These are phyloP conservation scores for Orobanche coerulescens DNA, from an alignment of 257 asterid genomes.

Conservation along the genomic window DNA sequence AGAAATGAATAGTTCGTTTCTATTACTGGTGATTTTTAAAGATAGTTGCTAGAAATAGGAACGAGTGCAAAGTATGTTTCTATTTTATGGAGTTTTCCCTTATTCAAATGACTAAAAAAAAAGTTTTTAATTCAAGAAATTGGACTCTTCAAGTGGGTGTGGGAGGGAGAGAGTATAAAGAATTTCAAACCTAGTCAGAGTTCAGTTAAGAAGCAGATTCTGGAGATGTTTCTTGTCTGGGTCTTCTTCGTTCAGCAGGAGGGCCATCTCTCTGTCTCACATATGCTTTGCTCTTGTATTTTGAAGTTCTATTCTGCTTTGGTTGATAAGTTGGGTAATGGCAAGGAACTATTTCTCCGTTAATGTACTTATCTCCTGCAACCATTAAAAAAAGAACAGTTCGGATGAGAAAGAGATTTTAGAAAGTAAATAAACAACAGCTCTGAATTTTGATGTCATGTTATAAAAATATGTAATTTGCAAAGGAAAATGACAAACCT, in stretches of 20 bases:
- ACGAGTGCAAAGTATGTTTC: too few relatives aligned
- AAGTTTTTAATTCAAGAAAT: too few relatives aligned
- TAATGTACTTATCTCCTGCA: slow-evolving; percentile 83
- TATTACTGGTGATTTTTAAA: too few relatives aligned
- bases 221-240: slow-evolving; percentile 59
- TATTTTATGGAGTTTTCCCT: too few relatives aligned
- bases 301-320: slow-evolving; percentile 55
- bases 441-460: background rate
- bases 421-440: background rate
- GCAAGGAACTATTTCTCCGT: slow-evolving; percentile 94
- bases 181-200: too few relatives aligned
- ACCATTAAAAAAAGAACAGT: background rate
- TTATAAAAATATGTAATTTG: too few relatives aligned
- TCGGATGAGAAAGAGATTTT: background rate
- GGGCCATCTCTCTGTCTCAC: slow-evolving; percentile 96
- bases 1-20: too few relatives aligned
- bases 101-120: too few relatives aligned
- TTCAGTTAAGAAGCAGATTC: slow-evolving; percentile 42
- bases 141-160: too few relatives aligned
- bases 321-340: slow-evolving; percentile 94
- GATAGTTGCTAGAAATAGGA: too few relatives aligned
- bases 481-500: slow-evolving; percentile 39
- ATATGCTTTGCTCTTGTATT: slow-evolving; percentile 85
- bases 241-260: slow-evolving; percentile 55
- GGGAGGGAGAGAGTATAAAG: too few relatives aligned